Evolutionary conservation across 345 rosid genomes (phyloP), one percentile per base, ranked within the genome.

Genomic region (Ceriops tagal): DNA sequence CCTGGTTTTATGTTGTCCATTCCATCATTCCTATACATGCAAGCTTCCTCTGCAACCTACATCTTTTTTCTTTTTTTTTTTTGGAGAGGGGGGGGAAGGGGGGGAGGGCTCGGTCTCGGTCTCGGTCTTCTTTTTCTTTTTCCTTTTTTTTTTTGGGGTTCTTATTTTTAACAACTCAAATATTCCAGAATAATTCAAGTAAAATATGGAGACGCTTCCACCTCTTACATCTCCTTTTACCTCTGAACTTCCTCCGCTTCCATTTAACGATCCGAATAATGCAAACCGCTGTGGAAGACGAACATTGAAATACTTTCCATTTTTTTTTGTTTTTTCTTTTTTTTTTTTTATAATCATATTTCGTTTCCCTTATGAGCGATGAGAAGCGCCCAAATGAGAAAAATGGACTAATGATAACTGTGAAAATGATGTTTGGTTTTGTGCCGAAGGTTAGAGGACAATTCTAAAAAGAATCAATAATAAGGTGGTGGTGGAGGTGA

Each of bases 401-500:
- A 20, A 52, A 71, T 51, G 59, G 71, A 58, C 64, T 21, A 52
- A 61, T 52, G 13, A 30, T 71, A 37, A 70, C 57, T 35, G 64
- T 73, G 35, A 53, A 26, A 64, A 39, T n/a, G 37, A 27, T 9
- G 26, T 75, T 37, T 49, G 10, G 56, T 62, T 26, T 24, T 65
- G 26, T 24, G 68, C 47, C 28, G 53, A 69, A 74, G 81, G 83
- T 77, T 83, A 76, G 81, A 82, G 81, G 76, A 70, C 67, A 71
- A 62, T 80, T 82, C 81, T 82, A 83, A 83, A 84, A 88, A 89
- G 87, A 91, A 93, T 93, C 87, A 93, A 83, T 93, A 93, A 84
- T 82, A 89, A 70, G 96, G 96, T 52, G 98, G 98, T 20, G 97
- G 98, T 18, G 98, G 98, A 61, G 98, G 97, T 26, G 98, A 93